Evolutionary conservation across 2,329 filamentous ascomycete genomes (phyloP).

Genomic region (Zasmidium angulare): DNA sequence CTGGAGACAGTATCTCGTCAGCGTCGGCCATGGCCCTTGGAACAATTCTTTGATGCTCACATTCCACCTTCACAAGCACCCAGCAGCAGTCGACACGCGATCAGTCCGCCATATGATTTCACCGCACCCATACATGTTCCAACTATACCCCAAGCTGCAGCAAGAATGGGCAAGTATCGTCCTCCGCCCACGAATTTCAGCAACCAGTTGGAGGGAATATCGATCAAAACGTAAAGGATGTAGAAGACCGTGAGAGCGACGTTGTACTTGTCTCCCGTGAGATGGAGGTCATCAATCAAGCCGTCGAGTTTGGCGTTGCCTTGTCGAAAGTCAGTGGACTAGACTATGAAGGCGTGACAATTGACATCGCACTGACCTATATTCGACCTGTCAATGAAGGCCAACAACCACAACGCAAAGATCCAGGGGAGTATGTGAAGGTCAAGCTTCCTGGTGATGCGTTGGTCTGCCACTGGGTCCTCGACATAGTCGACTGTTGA

Average conservation of each 20-base stretch:
- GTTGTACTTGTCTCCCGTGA: constrained; percentile 44
- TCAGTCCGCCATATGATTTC: constrained; percentile 40
- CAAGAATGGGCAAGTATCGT: constrained; percentile 41
- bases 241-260: constrained; percentile 47
- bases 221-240: constrained; percentile 44
- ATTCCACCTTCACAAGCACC: constrained; percentile 45
- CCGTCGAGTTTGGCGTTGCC: constrained; percentile 47
- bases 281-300: constrained; percentile 39
- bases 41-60: no score
- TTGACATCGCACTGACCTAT: constrained; percentile 27
- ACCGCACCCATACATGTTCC: constrained; percentile 44
- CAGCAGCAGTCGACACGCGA: constrained; percentile 43
- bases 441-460: constrained; percentile 45
- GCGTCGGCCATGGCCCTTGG: no score
- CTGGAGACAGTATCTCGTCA: constrained; percentile 26
- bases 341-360: background rate
- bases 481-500: background rate
- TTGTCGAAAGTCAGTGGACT: constrained; percentile 18
- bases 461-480: constrained; percentile 7
- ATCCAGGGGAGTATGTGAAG: constrained; percentile 47
- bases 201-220: constrained; percentile 43
- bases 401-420: constrained; percentile 48
- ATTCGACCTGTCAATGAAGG: constrained; percentile 47
- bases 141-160: constrained; percentile 42
- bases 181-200: constrained; percentile 43